Evolutionary conservation across 192 early-diverging fungal genomes (phyloP).

Genomic region (Coemansia sp.): DNA sequence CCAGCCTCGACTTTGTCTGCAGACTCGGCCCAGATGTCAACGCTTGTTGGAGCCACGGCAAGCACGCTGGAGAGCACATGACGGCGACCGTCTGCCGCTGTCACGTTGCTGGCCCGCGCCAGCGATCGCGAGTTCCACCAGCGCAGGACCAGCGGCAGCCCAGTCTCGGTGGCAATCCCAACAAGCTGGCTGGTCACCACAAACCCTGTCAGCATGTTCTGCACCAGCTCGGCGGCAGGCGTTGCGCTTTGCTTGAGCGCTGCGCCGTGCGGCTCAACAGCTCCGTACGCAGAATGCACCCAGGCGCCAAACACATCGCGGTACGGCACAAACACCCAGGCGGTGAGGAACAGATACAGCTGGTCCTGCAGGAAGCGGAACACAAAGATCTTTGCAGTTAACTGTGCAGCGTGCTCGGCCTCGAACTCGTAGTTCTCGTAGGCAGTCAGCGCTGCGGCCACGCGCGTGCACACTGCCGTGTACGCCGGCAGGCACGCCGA

Average conservation of each 20-base stretch:
- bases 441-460: slow-evolving; percentile 64
- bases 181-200: slow-evolving; percentile 82
- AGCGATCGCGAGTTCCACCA: slow-evolving; percentile 30
- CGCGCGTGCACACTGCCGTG: slow-evolving; percentile 60
- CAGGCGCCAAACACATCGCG: slow-evolving; percentile 62
- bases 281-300: slow-evolving; percentile 33
- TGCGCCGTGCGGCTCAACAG: slow-evolving; percentile 9
- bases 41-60: slow-evolving; percentile 4
- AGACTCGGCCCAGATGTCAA: slow-evolving; percentile 25
- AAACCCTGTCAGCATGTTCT: slow-evolving; percentile 65
- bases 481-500: slow-evolving; percentile 70
- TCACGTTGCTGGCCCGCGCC: background rate
- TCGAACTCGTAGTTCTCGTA: slow-evolving; percentile 84
- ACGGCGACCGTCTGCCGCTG: background rate
- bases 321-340: slow-evolving; percentile 86
- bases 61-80: slow-evolving; percentile 8
- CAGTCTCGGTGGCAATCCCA: slow-evolving; percentile 70
- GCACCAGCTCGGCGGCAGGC: slow-evolving; percentile 41
- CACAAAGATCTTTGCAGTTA: slow-evolving; percentile 83
- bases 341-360: slow-evolving; percentile 83
- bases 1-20: background rate
- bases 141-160: slow-evolving; percentile 66
- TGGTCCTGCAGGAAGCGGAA: slow-evolving; percentile 81
- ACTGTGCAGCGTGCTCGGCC: slow-evolving; percentile 63
- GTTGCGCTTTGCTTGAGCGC: slow-evolving; percentile 43